These are phyloP conservation scores for Arthrinium phaeospermum DNA, from an alignment of 2,329 filamentous ascomycete species.

Conservation along the genomic window DNA sequence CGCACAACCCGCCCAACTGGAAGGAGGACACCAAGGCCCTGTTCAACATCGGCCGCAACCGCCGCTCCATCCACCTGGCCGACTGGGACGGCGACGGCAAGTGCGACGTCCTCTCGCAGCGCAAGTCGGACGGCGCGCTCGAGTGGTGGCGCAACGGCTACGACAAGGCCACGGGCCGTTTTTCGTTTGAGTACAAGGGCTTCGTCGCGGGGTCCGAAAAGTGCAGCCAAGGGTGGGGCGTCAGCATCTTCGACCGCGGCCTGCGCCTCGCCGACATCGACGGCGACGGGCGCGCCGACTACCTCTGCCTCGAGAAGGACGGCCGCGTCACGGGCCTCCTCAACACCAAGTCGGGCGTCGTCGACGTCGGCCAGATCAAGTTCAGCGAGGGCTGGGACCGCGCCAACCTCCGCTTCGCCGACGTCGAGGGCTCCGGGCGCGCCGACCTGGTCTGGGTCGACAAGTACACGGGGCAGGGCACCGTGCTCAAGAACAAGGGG, in stretches of 20 bases:
- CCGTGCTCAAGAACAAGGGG: conserved; percentile 18
- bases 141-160: conserved; percentile 21
- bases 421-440: conserved; percentile 11
- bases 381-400: conserved; percentile 21
- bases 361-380: conserved; percentile 20
- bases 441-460: conserved; percentile 20
- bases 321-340: conserved; percentile 14
- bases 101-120: conserved; percentile 19
- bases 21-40: conserved; percentile 12
- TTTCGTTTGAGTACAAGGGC: conserved; percentile 17
- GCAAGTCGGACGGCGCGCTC: conserved; percentile 17
- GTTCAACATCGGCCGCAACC: conserved; percentile 19
- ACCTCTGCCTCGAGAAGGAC: conserved; percentile 19
- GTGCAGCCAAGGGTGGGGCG: conserved; percentile 18
- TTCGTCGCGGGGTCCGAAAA: background rate
- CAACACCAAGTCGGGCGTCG: conserved; percentile 13
- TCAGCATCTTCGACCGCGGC: conserved; percentile 19
- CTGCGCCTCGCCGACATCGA: conserved; percentile 18
- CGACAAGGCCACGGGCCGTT: conserved; percentile 17
- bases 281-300: conserved; percentile 20
- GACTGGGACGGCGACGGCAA: conserved; percentile 20
- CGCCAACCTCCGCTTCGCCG: conserved; percentile 19
- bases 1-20: conserved; percentile 20
- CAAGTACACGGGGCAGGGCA: conserved; percentile 17
- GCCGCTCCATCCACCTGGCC: conserved; percentile 19